phyloP scores from a whole-genome alignment of 768 basidiomycete species.

The Clitopilus passeckerianus region DNA sequence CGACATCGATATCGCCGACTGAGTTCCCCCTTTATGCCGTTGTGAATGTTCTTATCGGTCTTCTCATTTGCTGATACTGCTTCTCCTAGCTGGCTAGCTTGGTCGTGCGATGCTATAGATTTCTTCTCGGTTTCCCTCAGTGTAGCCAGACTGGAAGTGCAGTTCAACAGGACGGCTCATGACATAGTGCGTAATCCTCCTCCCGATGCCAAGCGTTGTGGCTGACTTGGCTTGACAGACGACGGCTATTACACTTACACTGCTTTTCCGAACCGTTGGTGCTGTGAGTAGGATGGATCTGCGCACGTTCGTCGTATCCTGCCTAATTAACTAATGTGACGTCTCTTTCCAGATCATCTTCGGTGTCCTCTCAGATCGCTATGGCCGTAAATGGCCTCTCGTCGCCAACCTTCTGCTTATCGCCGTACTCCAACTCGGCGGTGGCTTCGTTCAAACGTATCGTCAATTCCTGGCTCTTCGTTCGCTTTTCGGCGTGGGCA shows the following conservation, averaged over 20 bases:
- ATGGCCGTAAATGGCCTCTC: slow-evolving; percentile 91
- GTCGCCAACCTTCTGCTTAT: slow-evolving; percentile 72
- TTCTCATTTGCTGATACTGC: not conserved
- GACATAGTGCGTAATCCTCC: slow-evolving; percentile 30
- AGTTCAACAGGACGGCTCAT: slow-evolving; percentile 39
- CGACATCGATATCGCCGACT: not conserved
- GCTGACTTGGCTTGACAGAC: slow-evolving; percentile 32
- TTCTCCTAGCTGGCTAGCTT: slow-evolving; percentile 67
- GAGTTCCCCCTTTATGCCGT: not conserved
- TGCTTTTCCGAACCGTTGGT: slow-evolving; percentile 84
- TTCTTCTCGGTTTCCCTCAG: slow-evolving; percentile 76
- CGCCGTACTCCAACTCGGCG: slow-evolving; percentile 68
- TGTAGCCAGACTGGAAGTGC: slow-evolving; percentile 35
- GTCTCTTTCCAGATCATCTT: slow-evolving; percentile 50
- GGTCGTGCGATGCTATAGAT: slow-evolving; percentile 85
- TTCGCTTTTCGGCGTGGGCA: slow-evolving; percentile 79
- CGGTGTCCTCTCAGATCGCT: slow-evolving; percentile 83
- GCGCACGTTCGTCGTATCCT: no score
- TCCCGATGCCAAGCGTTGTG: not conserved
- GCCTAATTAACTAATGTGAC: not conserved
- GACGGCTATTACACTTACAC: slow-evolving; percentile 83
- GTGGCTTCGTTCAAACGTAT: slow-evolving; percentile 78
- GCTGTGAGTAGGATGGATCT: slow-evolving; percentile 36
- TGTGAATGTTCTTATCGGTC: not conserved
- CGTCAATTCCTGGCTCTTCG: slow-evolving; percentile 76